Conservation (phyloP, 2,329 filamentous ascomycete genomes). For the Tolypocladium ovalisporum region DNA sequence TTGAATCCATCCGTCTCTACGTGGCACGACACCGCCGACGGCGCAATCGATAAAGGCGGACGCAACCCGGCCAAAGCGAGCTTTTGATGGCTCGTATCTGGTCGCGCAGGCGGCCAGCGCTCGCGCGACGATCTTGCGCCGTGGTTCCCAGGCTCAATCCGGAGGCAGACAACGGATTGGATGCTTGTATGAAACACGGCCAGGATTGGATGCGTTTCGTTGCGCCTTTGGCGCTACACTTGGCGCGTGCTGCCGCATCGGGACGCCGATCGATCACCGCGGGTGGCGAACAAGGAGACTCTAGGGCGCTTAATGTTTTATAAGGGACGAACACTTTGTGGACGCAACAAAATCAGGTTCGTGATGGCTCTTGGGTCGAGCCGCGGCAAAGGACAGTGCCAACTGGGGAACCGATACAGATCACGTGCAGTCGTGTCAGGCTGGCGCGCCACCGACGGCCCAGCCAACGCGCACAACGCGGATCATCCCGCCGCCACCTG, state of each 20-base stretch:
- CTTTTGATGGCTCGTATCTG: neutral
- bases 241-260: neutral
- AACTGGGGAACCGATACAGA: neutral
- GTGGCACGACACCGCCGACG: neutral
- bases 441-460: neutral
- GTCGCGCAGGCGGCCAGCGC: neutral
- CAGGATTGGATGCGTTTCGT: neutral
- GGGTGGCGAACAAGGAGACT: neutral
- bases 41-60: neutral
- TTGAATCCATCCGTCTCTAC: neutral
- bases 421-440: constrained; percentile 1
- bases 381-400: neutral
- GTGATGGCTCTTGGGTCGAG: neutral
- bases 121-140: neutral
- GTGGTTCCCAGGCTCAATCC: neutral
- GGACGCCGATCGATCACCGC: neutral
- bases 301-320: neutral
- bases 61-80: neutral
- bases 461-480: neutral
- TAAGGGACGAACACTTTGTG: neutral
- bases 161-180: neutral
- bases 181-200: neutral
- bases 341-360: neutral
- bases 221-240: neutral
- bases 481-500: no score